phyloP scores from a whole-genome alignment of 2,329 filamentous ascomycete species.

The Paracoccidioides lutzii region DNA sequence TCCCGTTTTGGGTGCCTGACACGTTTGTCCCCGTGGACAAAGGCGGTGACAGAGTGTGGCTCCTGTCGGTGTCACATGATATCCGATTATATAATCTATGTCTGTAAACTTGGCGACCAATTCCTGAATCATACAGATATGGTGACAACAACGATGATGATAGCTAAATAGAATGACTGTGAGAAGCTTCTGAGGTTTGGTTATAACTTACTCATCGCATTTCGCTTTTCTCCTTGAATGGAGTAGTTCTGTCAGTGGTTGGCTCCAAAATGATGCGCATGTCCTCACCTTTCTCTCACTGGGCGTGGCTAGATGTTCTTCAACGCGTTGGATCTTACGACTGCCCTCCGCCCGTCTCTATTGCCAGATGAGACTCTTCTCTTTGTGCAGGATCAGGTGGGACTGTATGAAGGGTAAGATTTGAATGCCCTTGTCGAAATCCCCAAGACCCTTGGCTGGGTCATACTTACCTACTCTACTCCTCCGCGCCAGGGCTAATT shows the following conservation, averaged over 20 bases:
- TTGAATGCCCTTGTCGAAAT: slow-evolving; percentile 5
- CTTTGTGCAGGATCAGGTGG: slow-evolving; percentile 95
- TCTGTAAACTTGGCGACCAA: no score
- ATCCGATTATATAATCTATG: background rate
- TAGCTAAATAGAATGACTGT: no score
- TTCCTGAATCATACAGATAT: no score
- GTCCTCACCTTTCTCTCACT: slow-evolving; percentile 1
- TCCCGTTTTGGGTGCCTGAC: slow-evolving; percentile 4
- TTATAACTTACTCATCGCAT: background rate
- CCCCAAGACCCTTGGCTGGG: background rate
- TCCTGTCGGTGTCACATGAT: no score
- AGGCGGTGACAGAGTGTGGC: no score
- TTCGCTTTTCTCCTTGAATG: background rate
- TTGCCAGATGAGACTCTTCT: slow-evolving; percentile 87
- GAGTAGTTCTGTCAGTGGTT: background rate
- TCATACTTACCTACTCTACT: background rate
- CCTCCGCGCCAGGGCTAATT: background rate
- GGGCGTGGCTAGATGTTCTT: slow-evolving; percentile 74
- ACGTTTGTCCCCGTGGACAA: background rate
- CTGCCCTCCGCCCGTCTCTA: slow-evolving; percentile 83
- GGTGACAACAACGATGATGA: no score
- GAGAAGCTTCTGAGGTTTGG: background rate
- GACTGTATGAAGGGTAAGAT: slow-evolving; percentile 87
- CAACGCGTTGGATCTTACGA: slow-evolving; percentile 89
- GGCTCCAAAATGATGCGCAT: slow-evolving; percentile 9